Conservation (phyloP, 1,284 basidiomycete species). For the Apiotrichum brassicae region DNA sequence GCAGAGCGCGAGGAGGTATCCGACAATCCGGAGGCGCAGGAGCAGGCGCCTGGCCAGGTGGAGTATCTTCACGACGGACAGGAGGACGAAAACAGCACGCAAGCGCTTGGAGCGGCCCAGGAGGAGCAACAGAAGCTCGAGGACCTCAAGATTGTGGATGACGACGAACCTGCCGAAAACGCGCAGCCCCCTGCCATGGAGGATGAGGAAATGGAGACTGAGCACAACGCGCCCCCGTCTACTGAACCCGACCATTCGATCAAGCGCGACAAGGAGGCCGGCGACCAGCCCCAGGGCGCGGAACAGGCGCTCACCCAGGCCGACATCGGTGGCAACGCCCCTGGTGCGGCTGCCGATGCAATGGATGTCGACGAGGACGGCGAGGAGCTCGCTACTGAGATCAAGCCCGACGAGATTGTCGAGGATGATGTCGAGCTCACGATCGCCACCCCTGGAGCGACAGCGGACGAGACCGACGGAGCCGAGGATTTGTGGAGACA, state of each 20-base stretch:
- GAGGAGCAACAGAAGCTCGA: conserved; percentile 74
- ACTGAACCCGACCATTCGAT: conserved; percentile 16
- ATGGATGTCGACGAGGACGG: conserved; percentile 39
- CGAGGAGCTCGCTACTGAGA: conserved; percentile 30
- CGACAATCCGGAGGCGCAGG: conserved; percentile 34
- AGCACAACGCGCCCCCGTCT: background rate
- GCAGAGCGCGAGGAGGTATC: conserved; percentile 47
- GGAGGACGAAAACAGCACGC: conserved; percentile 65
- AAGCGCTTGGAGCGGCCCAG: conserved; percentile 80
- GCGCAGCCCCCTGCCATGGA: conserved; percentile 14
- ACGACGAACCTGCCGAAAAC: conserved; percentile 32
- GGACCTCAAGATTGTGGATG: conserved; percentile 69
- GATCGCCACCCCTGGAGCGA: conserved; percentile 49
- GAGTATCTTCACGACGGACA: conserved; percentile 76
- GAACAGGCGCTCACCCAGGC: conserved; percentile 47
- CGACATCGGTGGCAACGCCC: conserved; percentile 34
- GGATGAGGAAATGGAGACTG: conserved; percentile 13
- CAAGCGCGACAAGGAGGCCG: conserved; percentile 17
- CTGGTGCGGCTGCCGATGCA: conserved; percentile 27
- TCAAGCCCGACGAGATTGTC: conserved; percentile 27
- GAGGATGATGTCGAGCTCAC: conserved; percentile 54
- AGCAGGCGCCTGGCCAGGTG: conserved; percentile 57
- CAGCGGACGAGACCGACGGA: conserved; percentile 3
- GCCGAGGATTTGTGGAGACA: conserved; percentile 80
- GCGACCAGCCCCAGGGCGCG: conserved; percentile 18